phyloP scores from a whole-genome alignment of 768 basidiomycete genomes.

The Chalciporus piperatus region DNA sequence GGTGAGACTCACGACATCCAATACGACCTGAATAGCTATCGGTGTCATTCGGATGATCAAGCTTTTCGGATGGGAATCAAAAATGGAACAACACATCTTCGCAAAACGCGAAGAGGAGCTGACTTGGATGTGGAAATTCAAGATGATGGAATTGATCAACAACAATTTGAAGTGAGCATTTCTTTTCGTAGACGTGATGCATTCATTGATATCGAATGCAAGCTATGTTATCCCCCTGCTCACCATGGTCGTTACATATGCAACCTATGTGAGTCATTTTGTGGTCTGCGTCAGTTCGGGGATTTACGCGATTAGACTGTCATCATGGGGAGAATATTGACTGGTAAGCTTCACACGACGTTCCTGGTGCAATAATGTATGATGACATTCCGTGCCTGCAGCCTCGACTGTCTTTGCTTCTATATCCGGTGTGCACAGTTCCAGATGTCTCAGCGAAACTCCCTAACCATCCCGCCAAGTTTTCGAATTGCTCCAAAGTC shows the following conservation, averaged over 20 bases:
- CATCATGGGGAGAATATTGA: constrained; percentile 11
- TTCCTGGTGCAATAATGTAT: too few relatives aligned
- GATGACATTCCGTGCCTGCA: too few relatives aligned
- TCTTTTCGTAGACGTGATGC: background rate
- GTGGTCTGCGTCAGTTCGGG: background rate
- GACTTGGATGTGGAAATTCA: constrained; percentile 47
- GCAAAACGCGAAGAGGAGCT: constrained; percentile 64
- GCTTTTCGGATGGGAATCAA: constrained; percentile 51
- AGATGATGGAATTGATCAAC: constrained; percentile 46
- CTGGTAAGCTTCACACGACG: background rate
- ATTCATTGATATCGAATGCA: constrained; percentile 39
- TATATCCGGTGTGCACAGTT: constrained; percentile 26
- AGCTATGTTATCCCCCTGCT: constrained; percentile 46
- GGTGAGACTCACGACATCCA: background rate
- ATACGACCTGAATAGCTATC: constrained; percentile 36
- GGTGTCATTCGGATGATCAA: constrained; percentile 42
- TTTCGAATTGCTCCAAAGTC: constrained; percentile 58
- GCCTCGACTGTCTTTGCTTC: constrained; percentile 40
- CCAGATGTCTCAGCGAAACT: background rate
- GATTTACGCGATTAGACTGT: constrained; percentile 7
- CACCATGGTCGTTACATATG: constrained; percentile 65
- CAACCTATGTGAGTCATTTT: constrained; percentile 46
- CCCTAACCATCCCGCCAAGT: constrained; percentile 26
- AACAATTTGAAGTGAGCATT: constrained; percentile 29
- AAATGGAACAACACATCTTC: constrained; percentile 49